These are phyloP conservation scores for Neurospora intermedia DNA, from an alignment of 495 filamentous ascomycete genomes.

Conservation along the genomic window DNA sequence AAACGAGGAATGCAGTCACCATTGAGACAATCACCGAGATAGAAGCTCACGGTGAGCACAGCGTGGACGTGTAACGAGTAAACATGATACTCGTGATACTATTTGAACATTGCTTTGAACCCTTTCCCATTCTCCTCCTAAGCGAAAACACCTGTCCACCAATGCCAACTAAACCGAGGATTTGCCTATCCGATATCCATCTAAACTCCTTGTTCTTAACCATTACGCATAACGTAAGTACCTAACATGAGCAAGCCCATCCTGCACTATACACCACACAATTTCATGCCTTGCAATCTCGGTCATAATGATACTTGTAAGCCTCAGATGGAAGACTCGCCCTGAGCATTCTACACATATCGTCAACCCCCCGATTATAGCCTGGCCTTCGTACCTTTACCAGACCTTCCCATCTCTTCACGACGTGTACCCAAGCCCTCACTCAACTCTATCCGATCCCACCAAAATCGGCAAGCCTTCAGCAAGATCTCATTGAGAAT, in stretches of 20 bases:
- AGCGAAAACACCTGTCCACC: not conserved
- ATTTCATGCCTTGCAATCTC: not conserved
- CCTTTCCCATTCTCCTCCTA: not conserved
- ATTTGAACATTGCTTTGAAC: not conserved
- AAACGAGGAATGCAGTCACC: not conserved
- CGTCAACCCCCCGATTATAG: not conserved
- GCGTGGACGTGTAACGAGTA: not conserved
- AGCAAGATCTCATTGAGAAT: constrained; percentile 32
- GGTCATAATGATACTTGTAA: not conserved
- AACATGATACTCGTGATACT: not conserved
- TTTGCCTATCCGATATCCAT: not conserved
- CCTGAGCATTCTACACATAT: not conserved
- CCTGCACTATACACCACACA: not conserved
- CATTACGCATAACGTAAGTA: not conserved
- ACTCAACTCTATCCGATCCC: constrained; percentile 28
- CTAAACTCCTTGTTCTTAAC: not conserved
- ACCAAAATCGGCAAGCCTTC: constrained; percentile 51
- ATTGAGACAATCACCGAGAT: not conserved
- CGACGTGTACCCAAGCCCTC: constrained; percentile 27
- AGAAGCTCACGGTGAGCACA: not conserved
- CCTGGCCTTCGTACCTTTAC: constrained; percentile 5
- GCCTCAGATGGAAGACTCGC: not conserved
- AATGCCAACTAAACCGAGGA: not conserved
- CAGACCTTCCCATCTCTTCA: not conserved
- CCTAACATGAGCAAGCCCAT: not conserved